Base-by-base conservation (phyloP, 106 monocot species). In the Xerophyta viscosa region DNA sequence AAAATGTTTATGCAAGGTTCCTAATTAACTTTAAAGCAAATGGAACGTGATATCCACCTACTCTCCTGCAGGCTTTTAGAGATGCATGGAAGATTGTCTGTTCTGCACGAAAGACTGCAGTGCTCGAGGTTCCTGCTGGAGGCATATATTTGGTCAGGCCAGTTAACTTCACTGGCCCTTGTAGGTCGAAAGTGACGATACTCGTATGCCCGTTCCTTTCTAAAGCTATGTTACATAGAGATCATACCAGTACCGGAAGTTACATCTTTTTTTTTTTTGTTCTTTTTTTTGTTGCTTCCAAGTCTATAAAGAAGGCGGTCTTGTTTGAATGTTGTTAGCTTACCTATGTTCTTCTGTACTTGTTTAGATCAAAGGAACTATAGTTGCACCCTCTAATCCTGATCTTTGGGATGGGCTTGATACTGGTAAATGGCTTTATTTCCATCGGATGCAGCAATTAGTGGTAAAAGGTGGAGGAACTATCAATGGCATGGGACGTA, bases 331-430 rank as follows among this genome's bases (percentile, higher is more conserved):
- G n/a, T n/a, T n/a, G n/a, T n/a, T n/a, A n/a, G n/a, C n/a, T n/a
- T n/a, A n/a, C n/a, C n/a, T n/a, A n/a, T n/a, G n/a, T n/a, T n/a
- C n/a, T n/a, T n/a, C n/a, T n/a, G n/a, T 39, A 8, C 3, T 39
- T 39, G 39, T 3, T 3, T 54, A 91, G 90, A 50, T 91, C 36
- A 31, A 29, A 48, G 90, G 90, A 42, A 81, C 77, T 12, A 66
- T 84, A 18, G 24, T 74, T 13, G 84, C 90, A 51, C 90, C 90
- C 17, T 48, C 71, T 2, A 69, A 84, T 75, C 84, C 81, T 56
- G 68, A 48, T 49, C 20, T 41, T 30, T 91, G 90, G 76, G 37
- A 56, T 37, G 64, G 48, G 43, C 56, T 50, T n/a, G 47, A 81
- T 56, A 20, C 58, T 71, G 63, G 26, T 18, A 71, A 57, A 61